Percentiles rank a stretch among this genome's conserved stretches.
These are phyloP conservation scores for Friedmanniomyces endolithicus DNA, from an alignment of 495 filamentous ascomycete species.

Conservation along the genomic window DNA sequence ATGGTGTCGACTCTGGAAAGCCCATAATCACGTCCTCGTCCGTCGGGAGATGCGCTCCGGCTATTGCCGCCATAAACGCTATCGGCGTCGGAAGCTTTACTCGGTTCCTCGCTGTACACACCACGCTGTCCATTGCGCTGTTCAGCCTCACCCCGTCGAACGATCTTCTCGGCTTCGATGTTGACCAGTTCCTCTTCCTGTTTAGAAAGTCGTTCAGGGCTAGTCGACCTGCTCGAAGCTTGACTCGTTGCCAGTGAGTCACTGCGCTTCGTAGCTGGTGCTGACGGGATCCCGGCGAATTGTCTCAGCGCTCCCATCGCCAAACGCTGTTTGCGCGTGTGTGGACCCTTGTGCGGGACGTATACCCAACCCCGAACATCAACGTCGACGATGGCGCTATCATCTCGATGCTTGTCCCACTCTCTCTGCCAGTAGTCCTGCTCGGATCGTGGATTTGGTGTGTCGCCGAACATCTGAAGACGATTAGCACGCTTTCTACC, in stretches of 20 bases:
- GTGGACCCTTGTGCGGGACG: slow-evolving; percentile 68
- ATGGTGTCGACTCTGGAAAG: slow-evolving; percentile 24
- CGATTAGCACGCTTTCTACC: neutral
- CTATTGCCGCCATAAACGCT: slow-evolving; percentile 7
- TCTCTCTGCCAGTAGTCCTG: slow-evolving; percentile 53
- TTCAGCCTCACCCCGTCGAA: slow-evolving; percentile 55
- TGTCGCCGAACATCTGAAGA: neutral
- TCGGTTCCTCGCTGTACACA: slow-evolving; percentile 41
- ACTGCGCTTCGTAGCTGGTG: slow-evolving; percentile 29
- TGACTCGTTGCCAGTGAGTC: slow-evolving; percentile 28
- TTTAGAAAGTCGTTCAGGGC: slow-evolving; percentile 25
- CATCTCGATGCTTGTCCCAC: slow-evolving; percentile 59
- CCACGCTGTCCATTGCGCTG: slow-evolving; percentile 57
- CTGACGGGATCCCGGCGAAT: slow-evolving; percentile 71
- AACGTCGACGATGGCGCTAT: slow-evolving; percentile 76
- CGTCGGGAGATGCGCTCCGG: slow-evolving; percentile 8
- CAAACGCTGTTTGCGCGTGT: slow-evolving; percentile 76
- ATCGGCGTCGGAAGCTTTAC: slow-evolving; percentile 24
- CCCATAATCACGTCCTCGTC: neutral
- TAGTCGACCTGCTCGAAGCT: slow-evolving; percentile 14
- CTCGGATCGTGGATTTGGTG: neutral
- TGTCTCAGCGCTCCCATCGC: slow-evolving; percentile 71
- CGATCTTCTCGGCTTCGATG: slow-evolving; percentile 60
- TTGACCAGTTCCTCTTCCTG: slow-evolving; percentile 53
- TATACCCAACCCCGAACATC: slow-evolving; percentile 95